phyloP scores from a whole-genome alignment of 2,329 filamentous ascomycete genomes.

The Cladosporium cucumerinum region DNA sequence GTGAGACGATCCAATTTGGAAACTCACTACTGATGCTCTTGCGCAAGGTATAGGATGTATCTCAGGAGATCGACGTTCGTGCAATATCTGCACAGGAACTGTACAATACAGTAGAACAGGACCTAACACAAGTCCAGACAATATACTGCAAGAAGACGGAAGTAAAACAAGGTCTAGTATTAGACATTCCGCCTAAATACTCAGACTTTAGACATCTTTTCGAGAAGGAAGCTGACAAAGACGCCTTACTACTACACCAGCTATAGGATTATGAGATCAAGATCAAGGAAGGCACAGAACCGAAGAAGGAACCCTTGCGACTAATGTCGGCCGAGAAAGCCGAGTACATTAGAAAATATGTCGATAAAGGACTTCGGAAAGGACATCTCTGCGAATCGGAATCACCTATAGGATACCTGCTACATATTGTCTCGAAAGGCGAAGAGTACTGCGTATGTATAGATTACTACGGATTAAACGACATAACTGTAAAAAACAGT shows the following conservation, averaged over 20 bases:
- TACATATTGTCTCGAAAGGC: background rate
- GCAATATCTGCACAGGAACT: background rate
- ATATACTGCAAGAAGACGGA: background rate
- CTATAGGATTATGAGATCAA: background rate
- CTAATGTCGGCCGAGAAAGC: background rate
- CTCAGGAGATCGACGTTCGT: background rate
- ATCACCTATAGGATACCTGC: background rate
- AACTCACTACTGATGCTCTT: background rate
- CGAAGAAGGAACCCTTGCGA: background rate
- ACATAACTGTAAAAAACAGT: slow-evolving; percentile 8
- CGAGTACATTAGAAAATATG: background rate
- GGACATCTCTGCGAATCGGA: background rate
- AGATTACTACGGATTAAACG: background rate
- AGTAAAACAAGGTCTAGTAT: background rate
- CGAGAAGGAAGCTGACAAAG: no score
- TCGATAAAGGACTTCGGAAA: background rate
- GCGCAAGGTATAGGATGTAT: background rate
- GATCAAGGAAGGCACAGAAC: background rate
- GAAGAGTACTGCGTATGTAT: background rate
- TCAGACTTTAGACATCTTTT: no score
- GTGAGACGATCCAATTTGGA: background rate
- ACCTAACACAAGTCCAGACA: background rate
- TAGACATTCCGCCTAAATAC: no score
- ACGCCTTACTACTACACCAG: no score
- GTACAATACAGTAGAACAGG: background rate